A percentile compares a stretch with the other conserved stretches of the same genome.
Evolutionary conservation across 805 yeast species (phyloP).

Genomic region (Nakazawaea laoshanensis): DNA sequence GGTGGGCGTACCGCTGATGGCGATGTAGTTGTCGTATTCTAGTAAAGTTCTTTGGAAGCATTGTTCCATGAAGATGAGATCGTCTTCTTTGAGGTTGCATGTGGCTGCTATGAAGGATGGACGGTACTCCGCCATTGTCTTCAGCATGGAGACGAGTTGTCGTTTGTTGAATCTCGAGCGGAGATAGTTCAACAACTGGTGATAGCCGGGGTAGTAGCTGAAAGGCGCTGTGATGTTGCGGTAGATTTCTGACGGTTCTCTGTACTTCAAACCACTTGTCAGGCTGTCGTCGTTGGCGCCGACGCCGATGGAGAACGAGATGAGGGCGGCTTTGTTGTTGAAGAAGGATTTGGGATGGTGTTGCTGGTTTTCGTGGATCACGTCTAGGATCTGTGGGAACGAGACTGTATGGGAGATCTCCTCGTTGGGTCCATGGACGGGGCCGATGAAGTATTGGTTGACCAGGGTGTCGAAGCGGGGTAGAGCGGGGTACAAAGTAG

Average conservation of each 20-base stretch:
- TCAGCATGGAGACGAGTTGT: constrained; percentile 74
- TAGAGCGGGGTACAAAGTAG: constrained; percentile 11
- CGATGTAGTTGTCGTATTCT: constrained; percentile 80
- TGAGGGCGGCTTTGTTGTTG: constrained; percentile 24
- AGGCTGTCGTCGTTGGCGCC: too few species aligned
- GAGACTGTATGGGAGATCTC: constrained; percentile 30
- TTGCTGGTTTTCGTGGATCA: constrained; percentile 29
- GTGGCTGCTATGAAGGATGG: constrained; percentile 93
- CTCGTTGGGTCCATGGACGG: constrained; percentile 22
- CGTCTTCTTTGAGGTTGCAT: constrained; percentile 81
- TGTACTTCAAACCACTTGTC: constrained; percentile 34
- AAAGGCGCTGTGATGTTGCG: constrained; percentile 68
- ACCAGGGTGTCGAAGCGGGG: constrained; percentile 49
- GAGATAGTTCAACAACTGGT: constrained; percentile 67
- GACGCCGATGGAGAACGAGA: constrained; percentile 43
- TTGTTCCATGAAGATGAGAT: constrained; percentile 90
- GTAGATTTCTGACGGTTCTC: constrained; percentile 75
- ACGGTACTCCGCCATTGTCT: constrained; percentile 81
- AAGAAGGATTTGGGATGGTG: constrained; percentile 29
- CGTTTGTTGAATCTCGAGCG: constrained; percentile 59
- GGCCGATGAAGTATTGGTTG: constrained; percentile 64
- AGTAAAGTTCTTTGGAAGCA: constrained; percentile 88
- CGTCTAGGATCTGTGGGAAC: constrained; percentile 53
- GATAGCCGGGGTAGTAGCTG: constrained; percentile 87
- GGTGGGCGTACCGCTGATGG: constrained; percentile 87